These are phyloP conservation scores for Penicillium diatomitis DNA, from an alignment of 495 filamentous ascomycete genomes.

Conservation along the genomic window DNA sequence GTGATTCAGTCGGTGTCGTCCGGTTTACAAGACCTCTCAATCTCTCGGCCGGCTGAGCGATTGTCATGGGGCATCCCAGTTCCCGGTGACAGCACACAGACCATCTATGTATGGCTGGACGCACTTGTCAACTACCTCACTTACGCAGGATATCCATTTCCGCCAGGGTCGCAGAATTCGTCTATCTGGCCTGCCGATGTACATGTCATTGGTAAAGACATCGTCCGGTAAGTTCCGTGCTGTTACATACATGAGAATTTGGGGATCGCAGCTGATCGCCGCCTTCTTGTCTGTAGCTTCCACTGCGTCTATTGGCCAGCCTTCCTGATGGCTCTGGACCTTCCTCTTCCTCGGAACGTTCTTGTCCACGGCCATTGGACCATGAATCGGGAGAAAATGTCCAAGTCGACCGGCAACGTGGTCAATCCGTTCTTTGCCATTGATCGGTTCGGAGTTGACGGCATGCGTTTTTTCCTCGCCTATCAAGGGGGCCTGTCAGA, in stretches of 20 bases:
- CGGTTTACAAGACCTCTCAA: conserved; percentile 74
- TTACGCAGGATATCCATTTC: conserved; percentile 71
- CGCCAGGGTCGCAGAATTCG: conserved; percentile 51
- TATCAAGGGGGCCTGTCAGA: conserved; percentile 63
- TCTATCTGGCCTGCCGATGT: conserved; percentile 84
- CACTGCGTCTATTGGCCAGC: conserved; percentile 98
- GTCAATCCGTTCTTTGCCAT: conserved; percentile 93
- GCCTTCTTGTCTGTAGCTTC: conserved; percentile 40
- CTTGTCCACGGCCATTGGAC: conserved; percentile 95
- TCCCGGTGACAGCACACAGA: conserved; percentile 74
- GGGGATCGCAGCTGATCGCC: conserved; percentile 8
- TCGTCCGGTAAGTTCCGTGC: conserved; percentile 49
- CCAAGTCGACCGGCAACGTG: conserved; percentile 87
- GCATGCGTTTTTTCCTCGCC: conserved; percentile 79
- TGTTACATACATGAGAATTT: conserved; percentile 1
- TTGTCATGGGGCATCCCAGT: conserved; percentile 87
- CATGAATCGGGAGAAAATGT: conserved; percentile 83
- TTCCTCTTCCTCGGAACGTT: conserved; percentile 73
- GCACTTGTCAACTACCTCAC: conserved; percentile 91
- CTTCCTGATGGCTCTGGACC: conserved; percentile 78
- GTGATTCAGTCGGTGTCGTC: conserved; percentile 58
- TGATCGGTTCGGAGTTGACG: conserved; percentile 77
- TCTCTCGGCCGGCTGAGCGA: conserved; percentile 73
- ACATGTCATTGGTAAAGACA: conserved; percentile 94
- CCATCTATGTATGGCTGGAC: conserved; percentile 97